A percentile compares a stretch with the other conserved stretches of the same genome.
Evolutionary conservation across 2,329 filamentous ascomycete species (phyloP).

Genomic region (Bipolaris cookei): DNA sequence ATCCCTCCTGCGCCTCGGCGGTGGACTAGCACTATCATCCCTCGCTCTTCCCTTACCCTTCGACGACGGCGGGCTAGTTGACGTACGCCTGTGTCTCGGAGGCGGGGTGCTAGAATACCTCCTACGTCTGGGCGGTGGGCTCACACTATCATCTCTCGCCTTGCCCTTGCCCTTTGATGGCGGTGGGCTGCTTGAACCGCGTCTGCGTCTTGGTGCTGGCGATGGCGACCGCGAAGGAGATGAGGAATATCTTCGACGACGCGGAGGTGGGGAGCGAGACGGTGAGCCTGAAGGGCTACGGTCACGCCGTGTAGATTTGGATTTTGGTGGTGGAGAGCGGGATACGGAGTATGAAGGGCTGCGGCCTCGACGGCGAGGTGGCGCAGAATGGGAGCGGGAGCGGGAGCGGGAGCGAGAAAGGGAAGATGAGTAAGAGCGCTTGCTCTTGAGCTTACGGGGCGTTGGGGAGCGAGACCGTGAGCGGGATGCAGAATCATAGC

Average conservation of each 20-base stretch:
- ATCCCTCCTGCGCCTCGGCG: slow-evolving; percentile 6
- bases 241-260: slow-evolving; percentile 6
- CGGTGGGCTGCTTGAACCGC: slow-evolving; percentile 11
- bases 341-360: slow-evolving; percentile 29
- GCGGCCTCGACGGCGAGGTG: slow-evolving; percentile 33
- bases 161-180: slow-evolving; percentile 3
- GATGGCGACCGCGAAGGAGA: slow-evolving; percentile 7
- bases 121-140: slow-evolving; percentile 1
- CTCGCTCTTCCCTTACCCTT: slow-evolving; percentile 5
- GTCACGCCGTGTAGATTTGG: slow-evolving; percentile 17
- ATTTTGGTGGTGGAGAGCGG: slow-evolving; percentile 25
- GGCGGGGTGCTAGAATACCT: slow-evolving; percentile 8
- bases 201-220: slow-evolving; percentile 8
- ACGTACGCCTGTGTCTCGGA: neutral
- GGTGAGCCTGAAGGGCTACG: slow-evolving; percentile 26
- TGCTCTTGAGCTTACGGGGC: slow-evolving; percentile 27
- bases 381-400: slow-evolving; percentile 30
- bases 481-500: slow-evolving; percentile 31
- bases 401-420: slow-evolving; percentile 26
- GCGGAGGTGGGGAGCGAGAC: slow-evolving; percentile 12
- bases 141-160: slow-evolving; percentile 8
- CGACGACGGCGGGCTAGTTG: slow-evolving; percentile 5
- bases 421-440: slow-evolving; percentile 32
- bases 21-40: slow-evolving; percentile 5
- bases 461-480: slow-evolving; percentile 35